Evolutionary conservation across 306 rosid species (phyloP).

Genomic region (Styphnolobium japonicum): DNA sequence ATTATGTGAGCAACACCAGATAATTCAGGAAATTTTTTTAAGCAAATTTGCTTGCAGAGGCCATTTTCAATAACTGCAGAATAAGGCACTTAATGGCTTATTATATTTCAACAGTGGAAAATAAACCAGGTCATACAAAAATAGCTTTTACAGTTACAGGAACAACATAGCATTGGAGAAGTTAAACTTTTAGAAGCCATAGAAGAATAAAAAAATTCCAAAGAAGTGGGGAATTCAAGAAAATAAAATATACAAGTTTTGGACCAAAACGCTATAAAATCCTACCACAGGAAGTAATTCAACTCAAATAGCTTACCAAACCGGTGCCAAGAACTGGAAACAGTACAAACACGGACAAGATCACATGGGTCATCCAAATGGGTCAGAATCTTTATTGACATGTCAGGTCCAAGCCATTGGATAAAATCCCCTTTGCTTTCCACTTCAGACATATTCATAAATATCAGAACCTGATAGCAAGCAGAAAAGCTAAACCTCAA

Average conservation of each 20-base stretch:
- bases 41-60: slow-evolving; percentile 54
- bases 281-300: neutral
- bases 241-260: neutral
- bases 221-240: neutral
- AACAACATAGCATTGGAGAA: slow-evolving; percentile 9
- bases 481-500: slow-evolving; percentile 15
- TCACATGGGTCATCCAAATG: slow-evolving; percentile 66
- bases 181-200: neutral
- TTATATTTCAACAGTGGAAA: neutral
- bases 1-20: slow-evolving; percentile 29
- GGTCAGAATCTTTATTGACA: slow-evolving; percentile 47
- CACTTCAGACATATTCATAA: slow-evolving; percentile 38
- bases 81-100: neutral
- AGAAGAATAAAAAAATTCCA: neutral
- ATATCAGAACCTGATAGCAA: slow-evolving; percentile 16
- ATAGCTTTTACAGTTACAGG: neutral
- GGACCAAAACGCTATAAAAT: neutral
- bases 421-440: slow-evolving; percentile 36
- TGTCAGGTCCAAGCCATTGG: slow-evolving; percentile 48
- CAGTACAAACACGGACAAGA: slow-evolving; percentile 47
- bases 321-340: slow-evolving; percentile 50
- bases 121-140: neutral
- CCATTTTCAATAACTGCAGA: slow-evolving; percentile 64
- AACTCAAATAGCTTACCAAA: slow-evolving; percentile 45
- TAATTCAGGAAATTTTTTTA: slow-evolving; percentile 59